phyloP scores from a whole-genome alignment of 2,329 filamentous ascomycete genomes.

The Neonectria hederae region DNA sequence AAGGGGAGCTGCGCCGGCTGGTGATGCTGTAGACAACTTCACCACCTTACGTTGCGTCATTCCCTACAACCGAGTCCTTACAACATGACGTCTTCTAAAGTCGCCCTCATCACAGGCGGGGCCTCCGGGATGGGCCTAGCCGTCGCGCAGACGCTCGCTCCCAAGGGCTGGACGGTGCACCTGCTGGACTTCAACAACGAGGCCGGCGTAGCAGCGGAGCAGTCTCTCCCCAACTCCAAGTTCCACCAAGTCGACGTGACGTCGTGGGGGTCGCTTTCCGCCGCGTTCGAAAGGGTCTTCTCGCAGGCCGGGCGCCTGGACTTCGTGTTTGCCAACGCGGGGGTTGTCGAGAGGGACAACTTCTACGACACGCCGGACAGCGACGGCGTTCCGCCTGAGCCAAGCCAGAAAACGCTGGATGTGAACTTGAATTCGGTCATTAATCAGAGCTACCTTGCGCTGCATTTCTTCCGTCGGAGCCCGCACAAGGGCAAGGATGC shows the following conservation, averaged over 20 bases:
- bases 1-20: background rate
- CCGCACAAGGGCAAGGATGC: slow-evolving; percentile 31
- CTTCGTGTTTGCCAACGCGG: slow-evolving; percentile 26
- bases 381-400: slow-evolving; percentile 28
- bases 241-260: slow-evolving; percentile 15
- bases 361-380: slow-evolving; percentile 20
- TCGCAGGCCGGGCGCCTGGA: slow-evolving; percentile 8
- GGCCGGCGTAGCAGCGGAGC: background rate
- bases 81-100: slow-evolving; percentile 5
- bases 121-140: slow-evolving; percentile 20
- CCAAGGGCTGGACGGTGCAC: slow-evolving; percentile 17
- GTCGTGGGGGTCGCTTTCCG: slow-evolving; percentile 12
- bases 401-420: slow-evolving; percentile 42
- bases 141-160: slow-evolving; percentile 12
- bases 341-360: slow-evolving; percentile 25
- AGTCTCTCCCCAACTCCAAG: background rate
- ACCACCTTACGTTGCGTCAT: background rate
- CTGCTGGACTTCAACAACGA: slow-evolving; percentile 18
- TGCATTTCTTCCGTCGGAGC: slow-evolving; percentile 52
- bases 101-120: slow-evolving; percentile 14
- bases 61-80: no score
- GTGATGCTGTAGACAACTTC: background rate
- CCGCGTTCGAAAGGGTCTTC: slow-evolving; percentile 8
- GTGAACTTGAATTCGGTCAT: slow-evolving; percentile 50
- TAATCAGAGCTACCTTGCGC: slow-evolving; percentile 51